These are phyloP conservation scores for Yamadazyma takamatsuzukensis DNA, from an alignment of 805 yeast genomes.

Conservation along the genomic window DNA sequence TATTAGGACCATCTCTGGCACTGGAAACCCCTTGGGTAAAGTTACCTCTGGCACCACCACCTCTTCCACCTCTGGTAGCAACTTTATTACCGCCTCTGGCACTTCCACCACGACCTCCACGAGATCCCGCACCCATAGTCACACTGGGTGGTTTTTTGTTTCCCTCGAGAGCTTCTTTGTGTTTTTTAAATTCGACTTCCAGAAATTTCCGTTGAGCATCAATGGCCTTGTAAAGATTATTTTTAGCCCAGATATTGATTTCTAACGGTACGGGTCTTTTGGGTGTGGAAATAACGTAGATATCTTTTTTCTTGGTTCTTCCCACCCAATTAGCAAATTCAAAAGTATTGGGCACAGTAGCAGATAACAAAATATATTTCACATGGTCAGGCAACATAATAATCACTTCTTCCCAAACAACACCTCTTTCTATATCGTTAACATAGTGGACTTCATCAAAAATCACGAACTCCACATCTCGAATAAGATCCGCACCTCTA, in stretches of 20 bases:
- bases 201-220: slow-evolving; percentile 69
- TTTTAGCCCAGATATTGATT: slow-evolving; percentile 80
- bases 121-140: slow-evolving; percentile 35
- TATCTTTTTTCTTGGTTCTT: slow-evolving; percentile 91
- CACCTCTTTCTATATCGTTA: slow-evolving; percentile 95
- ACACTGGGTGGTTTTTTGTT: slow-evolving; percentile 32
- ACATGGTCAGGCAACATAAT: slow-evolving; percentile 97
- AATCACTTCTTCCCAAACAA: slow-evolving; percentile 98
- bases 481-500: slow-evolving; percentile 91
- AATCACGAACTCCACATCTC: slow-evolving; percentile 96
- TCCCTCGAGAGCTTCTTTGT: slow-evolving; percentile 49
- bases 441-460: slow-evolving; percentile 98
- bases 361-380: slow-evolving; percentile 84
- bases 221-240: slow-evolving; percentile 66
- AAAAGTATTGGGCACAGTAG: slow-evolving; percentile 97
- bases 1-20: slow-evolving; percentile 62
- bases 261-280: slow-evolving; percentile 96
- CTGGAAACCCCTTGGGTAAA: slow-evolving; percentile 21
- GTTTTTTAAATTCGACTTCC: slow-evolving; percentile 59
- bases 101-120: slow-evolving; percentile 42
- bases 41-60: slow-evolving; percentile 39
- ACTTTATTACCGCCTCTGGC: slow-evolving; percentile 43
- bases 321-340: slow-evolving; percentile 99
- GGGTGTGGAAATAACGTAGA: slow-evolving; percentile 93
- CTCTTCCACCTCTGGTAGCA: slow-evolving; percentile 31